These are phyloP conservation scores for Pholiota adiposa DNA, from an alignment of 1,284 basidiomycete genomes.

Conservation along the genomic window DNA sequence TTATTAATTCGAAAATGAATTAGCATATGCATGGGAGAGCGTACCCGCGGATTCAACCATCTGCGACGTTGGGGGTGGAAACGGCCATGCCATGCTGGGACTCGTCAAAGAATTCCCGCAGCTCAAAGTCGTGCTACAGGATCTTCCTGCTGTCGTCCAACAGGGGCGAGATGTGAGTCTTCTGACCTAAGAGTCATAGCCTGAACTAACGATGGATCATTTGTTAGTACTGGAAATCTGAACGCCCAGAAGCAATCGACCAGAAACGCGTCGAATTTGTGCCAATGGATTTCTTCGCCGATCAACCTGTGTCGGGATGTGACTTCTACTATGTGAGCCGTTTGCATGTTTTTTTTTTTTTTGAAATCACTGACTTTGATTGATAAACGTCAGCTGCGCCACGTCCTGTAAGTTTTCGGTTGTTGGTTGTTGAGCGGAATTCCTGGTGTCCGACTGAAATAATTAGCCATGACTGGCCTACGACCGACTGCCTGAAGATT, in stretches of 20 bases:
- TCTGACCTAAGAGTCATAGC: not conserved
- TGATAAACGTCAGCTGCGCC: slow-evolving; percentile 1
- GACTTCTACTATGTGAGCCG: slow-evolving; percentile 4
- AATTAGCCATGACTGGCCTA: slow-evolving; percentile 32
- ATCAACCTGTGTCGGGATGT: not conserved
- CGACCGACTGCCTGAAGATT: slow-evolving; percentile 28
- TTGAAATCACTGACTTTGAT: too few species aligned
- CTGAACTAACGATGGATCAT: not conserved
- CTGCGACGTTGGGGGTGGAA: slow-evolving; percentile 43
- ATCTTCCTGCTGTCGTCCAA: slow-evolving; percentile 40
- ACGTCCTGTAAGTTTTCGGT: slow-evolving; percentile 2
- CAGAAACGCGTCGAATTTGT: slow-evolving; percentile 33
- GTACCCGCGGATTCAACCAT: slow-evolving; percentile 28
- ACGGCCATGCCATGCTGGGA: slow-evolving; percentile 46
- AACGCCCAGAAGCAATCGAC: slow-evolving; percentile 36
- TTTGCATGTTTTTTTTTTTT: not conserved
- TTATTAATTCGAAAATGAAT: not conserved
- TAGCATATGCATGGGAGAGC: slow-evolving; percentile 33
- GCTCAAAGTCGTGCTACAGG: slow-evolving; percentile 48
- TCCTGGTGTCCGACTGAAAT: not conserved
- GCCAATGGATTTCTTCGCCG: not conserved
- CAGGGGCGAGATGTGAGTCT: slow-evolving; percentile 31
- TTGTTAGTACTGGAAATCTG: slow-evolving; percentile 33
- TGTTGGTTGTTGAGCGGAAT: not conserved
- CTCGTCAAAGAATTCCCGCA: slow-evolving; percentile 44